Conservation (phyloP, 179 eudicot species). For the Carnegiea gigantea region DNA sequence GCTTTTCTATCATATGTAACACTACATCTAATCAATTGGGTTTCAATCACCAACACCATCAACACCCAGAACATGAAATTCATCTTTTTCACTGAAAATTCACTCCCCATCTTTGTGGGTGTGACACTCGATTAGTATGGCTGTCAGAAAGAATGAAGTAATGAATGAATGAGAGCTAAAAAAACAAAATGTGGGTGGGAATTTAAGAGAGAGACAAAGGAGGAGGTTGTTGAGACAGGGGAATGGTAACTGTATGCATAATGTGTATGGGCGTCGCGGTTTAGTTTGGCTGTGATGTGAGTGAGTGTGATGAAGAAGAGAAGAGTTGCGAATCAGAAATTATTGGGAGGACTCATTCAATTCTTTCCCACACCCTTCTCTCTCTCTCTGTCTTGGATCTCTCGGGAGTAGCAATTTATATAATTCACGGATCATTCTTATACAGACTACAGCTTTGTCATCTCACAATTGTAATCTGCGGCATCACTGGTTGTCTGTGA, state of each 20-base stretch:
- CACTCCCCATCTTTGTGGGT: slow-evolving; percentile 9
- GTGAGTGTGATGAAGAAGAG: slow-evolving; percentile 1
- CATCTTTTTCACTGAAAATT: not conserved
- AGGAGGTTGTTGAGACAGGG: slow-evolving; percentile 5
- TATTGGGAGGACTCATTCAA: not conserved
- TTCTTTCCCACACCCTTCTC: slow-evolving; percentile 4
- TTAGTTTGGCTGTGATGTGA: slow-evolving; percentile 16
- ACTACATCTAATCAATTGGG: slow-evolving; percentile 26
- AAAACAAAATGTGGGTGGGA: not conserved
- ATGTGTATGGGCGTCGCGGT: not conserved
- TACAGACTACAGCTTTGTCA: slow-evolving; percentile 1
- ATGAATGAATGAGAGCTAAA: too few relatives aligned
- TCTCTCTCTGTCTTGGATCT: slow-evolving; percentile 1
- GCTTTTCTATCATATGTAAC: slow-evolving; percentile 35
- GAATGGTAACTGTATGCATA: not conserved
- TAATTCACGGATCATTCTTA: slow-evolving; percentile 16
- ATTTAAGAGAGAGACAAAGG: slow-evolving; percentile 1
- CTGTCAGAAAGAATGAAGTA: not conserved
- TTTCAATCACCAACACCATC: slow-evolving; percentile 16
- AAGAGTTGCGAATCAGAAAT: not conserved
- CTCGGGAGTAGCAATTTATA: slow-evolving; percentile 23
- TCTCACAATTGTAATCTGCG: too few relatives aligned
- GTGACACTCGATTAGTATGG: not conserved
- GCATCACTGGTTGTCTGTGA: not conserved
- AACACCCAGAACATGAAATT: slow-evolving; percentile 8